Evolutionary conservation across 2,329 filamentous ascomycete genomes (phyloP), one percentile per base, ranked within the genome.

Genomic region (Clarireedia homoeocarpa): DNA sequence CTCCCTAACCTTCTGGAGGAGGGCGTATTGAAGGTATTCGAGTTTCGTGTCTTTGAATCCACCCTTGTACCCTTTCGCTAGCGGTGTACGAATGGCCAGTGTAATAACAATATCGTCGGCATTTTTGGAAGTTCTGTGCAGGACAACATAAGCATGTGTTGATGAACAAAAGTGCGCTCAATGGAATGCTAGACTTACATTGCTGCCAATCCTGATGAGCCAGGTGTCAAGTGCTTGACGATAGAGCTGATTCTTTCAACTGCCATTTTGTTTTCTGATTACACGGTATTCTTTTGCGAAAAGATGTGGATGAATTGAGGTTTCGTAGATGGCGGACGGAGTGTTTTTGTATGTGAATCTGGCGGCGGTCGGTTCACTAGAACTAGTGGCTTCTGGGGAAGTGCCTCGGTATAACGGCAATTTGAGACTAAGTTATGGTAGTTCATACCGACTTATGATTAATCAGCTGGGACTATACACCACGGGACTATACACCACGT

Each of bases 101-200:
- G 94, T 99, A 69, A 97, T 96, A 71, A 99, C 94, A 54, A 99
- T 81, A 77, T 99, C 94, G 71, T 97, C 92, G 64, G 91, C 83
- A 73, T 95, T 95, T 78, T 97, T 91, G 65, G 89, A 84, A 57
- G 89, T 91, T 69, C 91, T 96, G 65, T 56, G 44, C 58, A 45
- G 48, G 15, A 34, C 23, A 57, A 47, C 51, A 56, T 66, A 64
- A 59, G 67, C 58, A 60, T 56, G 56, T 69, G 54, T 55, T 60
- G 52, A 17, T 40, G 39, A 15, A 51, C 49, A 50, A 27, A 12
- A 42, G 36, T 34, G 30, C 10, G 30, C 30, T 34, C 30, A 26
- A 48, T 53, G 30, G n/a, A 56, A 55, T 69, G 86, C 78, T 81
- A 20, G 23, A 51, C 46, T 50, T 44, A 95, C 91, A 96, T 88